A percentile compares a stretch with the other conserved stretches of the same genome.
Evolutionary conservation across 2,329 filamentous ascomycete genomes (phyloP).

Genomic region (Furcasterigmium furcatum): DNA sequence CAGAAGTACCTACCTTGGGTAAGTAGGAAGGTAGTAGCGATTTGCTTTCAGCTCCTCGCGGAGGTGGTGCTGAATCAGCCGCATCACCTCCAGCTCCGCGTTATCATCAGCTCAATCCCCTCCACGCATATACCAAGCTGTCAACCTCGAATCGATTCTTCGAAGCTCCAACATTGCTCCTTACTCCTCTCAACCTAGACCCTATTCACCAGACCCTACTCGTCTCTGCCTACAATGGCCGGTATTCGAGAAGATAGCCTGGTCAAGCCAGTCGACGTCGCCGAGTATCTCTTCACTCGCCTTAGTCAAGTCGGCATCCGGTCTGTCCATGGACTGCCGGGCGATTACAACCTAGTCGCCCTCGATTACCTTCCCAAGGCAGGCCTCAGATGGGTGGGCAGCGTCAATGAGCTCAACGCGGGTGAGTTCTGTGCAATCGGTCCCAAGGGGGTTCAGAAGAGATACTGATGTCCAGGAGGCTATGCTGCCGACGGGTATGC

Average conservation of each 20-base stretch:
- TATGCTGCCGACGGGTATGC: slow-evolving; percentile 82
- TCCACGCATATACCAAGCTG: no score
- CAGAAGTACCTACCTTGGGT: no score
- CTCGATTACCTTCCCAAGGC: slow-evolving; percentile 62
- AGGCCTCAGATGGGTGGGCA: slow-evolving; percentile 63
- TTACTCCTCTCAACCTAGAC: no score
- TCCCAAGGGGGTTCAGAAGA: no score
- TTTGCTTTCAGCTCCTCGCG: no score
- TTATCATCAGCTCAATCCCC: no score
- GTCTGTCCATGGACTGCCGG: slow-evolving; percentile 67
- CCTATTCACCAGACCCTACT: no score
- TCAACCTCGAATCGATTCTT: no score
- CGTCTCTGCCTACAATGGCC: slow-evolving; percentile 19
- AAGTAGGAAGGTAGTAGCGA: no score
- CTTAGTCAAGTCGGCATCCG: slow-evolving; percentile 61
- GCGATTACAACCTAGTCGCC: slow-evolving; percentile 69
- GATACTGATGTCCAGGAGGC: slow-evolving; percentile 39
- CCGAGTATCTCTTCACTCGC: slow-evolving; percentile 65
- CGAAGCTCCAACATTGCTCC: no score
- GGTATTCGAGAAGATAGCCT: slow-evolving; percentile 40
- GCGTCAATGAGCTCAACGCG: slow-evolving; percentile 71
- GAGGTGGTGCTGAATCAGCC: no score
- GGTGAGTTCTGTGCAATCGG: slow-evolving; percentile 43
- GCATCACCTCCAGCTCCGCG: no score
- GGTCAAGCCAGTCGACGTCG: slow-evolving; percentile 53